Evolutionary conservation across 2,329 filamentous ascomycete genomes (phyloP).

Genomic region (Diaporthe amygdali): DNA sequence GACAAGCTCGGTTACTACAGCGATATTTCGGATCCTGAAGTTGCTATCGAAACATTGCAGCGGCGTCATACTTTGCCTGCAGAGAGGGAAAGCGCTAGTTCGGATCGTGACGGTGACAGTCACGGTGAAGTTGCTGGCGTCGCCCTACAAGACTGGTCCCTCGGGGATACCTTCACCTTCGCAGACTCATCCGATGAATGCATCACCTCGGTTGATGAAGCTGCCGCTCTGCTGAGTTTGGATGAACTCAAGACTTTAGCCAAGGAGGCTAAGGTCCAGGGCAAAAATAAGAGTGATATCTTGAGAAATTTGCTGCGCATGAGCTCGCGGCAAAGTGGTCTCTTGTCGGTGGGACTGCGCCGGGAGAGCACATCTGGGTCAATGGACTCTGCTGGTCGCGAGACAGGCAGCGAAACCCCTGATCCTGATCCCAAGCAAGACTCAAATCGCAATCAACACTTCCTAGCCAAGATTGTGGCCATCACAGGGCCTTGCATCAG

Average conservation of each 20-base stretch:
- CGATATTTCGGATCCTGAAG: slow-evolving; percentile 77
- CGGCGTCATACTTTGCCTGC: slow-evolving; percentile 50
- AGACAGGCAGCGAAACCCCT: slow-evolving; percentile 40
- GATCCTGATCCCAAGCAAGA: slow-evolving; percentile 37
- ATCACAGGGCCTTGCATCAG: slow-evolving; percentile 85
- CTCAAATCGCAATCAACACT: slow-evolving; percentile 74
- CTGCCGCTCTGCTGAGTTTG: slow-evolving; percentile 78
- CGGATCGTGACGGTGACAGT: slow-evolving; percentile 16
- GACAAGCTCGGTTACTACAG: slow-evolving; percentile 78
- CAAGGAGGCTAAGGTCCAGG: slow-evolving; percentile 84
- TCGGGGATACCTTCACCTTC: slow-evolving; percentile 72
- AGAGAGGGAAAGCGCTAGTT: neutral
- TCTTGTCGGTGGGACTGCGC: slow-evolving; percentile 72
- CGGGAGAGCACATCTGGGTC: slow-evolving; percentile 67
- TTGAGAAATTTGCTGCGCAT: slow-evolving; percentile 74
- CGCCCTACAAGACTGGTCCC: slow-evolving; percentile 46
- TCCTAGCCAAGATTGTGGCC: slow-evolving; percentile 76
- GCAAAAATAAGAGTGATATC: slow-evolving; percentile 86
- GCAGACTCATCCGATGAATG: slow-evolving; percentile 77
- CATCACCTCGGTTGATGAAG: slow-evolving; percentile 82
- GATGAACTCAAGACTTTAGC: slow-evolving; percentile 87
- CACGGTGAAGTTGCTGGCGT: slow-evolving; percentile 34
- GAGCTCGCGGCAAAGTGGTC: slow-evolving; percentile 75
- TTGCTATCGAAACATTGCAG: slow-evolving; percentile 71
- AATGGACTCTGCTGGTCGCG: slow-evolving; percentile 47